Evolutionary conservation across 148 eudicot genomes (phyloP).

Genomic region (Camellia lanceoleosa): DNA sequence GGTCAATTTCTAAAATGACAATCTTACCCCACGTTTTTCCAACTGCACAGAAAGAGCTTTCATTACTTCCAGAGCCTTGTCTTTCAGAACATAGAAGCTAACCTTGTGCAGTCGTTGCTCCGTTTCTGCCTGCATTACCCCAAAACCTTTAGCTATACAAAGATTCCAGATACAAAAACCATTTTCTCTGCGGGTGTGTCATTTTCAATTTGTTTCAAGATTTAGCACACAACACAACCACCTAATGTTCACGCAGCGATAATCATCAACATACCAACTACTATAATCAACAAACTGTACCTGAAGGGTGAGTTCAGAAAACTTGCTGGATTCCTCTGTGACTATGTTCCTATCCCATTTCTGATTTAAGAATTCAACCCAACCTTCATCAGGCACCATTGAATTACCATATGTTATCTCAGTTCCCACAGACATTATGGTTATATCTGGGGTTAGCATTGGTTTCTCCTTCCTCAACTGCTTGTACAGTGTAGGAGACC

Average conservation of each 20-base stretch:
- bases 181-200: background rate
- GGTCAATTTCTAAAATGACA: background rate
- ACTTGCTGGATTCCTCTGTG: constrained; percentile 49
- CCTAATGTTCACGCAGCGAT: background rate
- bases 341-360: constrained; percentile 61
- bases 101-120: constrained; percentile 70
- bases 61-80: constrained; percentile 57
- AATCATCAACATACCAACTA: background rate
- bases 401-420: constrained; percentile 70
- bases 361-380: constrained; percentile 53
- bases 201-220: background rate
- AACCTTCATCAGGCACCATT: constrained; percentile 69
- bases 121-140: constrained; percentile 49
- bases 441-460: constrained; percentile 69
- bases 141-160: constrained; percentile 6
- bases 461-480: constrained; percentile 68
- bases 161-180: background rate
- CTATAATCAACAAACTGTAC: constrained; percentile 23
- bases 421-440: constrained; percentile 74
- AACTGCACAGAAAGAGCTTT: constrained; percentile 52
- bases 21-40: constrained; percentile 60
- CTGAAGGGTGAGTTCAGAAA: constrained; percentile 66
- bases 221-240: background rate
- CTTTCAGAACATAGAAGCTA: constrained; percentile 65
- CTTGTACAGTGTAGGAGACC: constrained; percentile 64